Base-by-base conservation (phyloP, 805 yeast genomes). In the Pichia nanzhaoensis region DNA sequence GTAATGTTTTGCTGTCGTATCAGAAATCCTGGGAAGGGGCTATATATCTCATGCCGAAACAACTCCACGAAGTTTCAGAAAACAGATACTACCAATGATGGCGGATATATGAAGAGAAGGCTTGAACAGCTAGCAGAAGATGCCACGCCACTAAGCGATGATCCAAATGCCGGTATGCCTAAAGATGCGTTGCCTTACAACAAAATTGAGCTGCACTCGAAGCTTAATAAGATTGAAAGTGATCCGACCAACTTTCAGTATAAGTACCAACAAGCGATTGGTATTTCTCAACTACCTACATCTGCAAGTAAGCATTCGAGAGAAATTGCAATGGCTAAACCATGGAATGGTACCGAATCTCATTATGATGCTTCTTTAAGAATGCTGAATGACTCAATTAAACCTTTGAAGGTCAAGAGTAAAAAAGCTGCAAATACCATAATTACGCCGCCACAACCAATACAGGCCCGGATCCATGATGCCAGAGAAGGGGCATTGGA, bases 401-500 rank as follows among this genome's bases (percentile, higher is more conserved):
- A 68, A 48, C 78, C 75, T 5, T 22, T 54, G 39, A 53, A 49
- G 34, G 22, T 19, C 3, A 33, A 36, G 12, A 30, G 33, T 9
- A 22, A 17, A 17, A 40, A 33, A 31, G 4, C 14, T 38, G 24
- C 20, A 10, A 37, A 37, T 16, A 41, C 35, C 6, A 39, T 44
- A 2, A 40, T 50, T 7, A 50, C 41, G 1, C 41, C 47, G 3
- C 41, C 51, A 20, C 24, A 30, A 27, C 28, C 41, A 7, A 48
- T 63, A 7, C 54, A 59, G 39, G 60, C 69, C 37, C 67, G 87
- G 46, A 55, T 86, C 4, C 65, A 71, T 22, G 64, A 60, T 34
- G 95, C 93, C 0, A 75, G 77, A 45, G 95, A 84, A 46, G 67
- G 68, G 17, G 75, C 82, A 2, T 54, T 84, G 30, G 90, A 84